Percentiles rank a stretch among this genome's conserved stretches.
phyloP scores from a whole-genome alignment of 2,329 filamentous ascomycete species.

The Curvularia verruculosa region DNA sequence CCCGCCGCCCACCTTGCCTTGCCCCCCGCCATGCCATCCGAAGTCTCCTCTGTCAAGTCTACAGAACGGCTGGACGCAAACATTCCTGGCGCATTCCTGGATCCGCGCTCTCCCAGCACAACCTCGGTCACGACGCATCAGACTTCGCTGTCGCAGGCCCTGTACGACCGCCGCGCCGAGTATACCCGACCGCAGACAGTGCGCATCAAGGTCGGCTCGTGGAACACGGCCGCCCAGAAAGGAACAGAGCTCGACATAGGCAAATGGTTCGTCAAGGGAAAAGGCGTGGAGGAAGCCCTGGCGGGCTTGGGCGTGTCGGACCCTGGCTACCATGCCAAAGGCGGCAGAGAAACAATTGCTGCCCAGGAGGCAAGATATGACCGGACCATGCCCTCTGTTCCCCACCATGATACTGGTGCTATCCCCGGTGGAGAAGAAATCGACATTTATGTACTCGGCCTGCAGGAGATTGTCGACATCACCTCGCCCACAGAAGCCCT shows the following conservation, averaged over 20 bases:
- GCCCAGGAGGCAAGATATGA: conserved; percentile 56
- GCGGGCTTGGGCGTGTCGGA: conserved; percentile 56
- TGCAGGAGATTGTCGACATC: conserved; percentile 92
- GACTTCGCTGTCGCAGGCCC: conserved; percentile 59
- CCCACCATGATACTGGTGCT: conserved; percentile 52
- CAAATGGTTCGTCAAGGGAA: conserved; percentile 83
- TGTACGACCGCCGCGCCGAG: conserved; percentile 77
- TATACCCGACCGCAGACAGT: conserved; percentile 77
- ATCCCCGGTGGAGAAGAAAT: conserved; percentile 70
- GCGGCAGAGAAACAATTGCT: conserved; percentile 53
- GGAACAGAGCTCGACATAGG: conserved; percentile 87
- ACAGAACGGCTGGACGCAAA: conserved; percentile 50
- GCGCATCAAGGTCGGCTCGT: conserved; percentile 87
- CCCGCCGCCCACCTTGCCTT: not conserved
- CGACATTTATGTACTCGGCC: conserved; percentile 84
- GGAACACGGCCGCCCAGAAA: conserved; percentile 88
- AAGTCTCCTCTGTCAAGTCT: conserved; percentile 31
- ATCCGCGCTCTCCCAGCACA: conserved; percentile 26
- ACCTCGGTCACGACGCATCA: conserved; percentile 48
- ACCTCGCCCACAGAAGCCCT: conserved; percentile 80
- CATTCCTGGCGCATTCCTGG: conserved; percentile 59
- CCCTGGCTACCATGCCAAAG: conserved; percentile 37
- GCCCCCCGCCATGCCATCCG: conserved; percentile 37
- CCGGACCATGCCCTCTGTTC: conserved; percentile 53
- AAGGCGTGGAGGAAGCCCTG: conserved; percentile 70